Base-by-base conservation (phyloP, 169 alveolate species). In the Plasmodium vinckei region DNA sequence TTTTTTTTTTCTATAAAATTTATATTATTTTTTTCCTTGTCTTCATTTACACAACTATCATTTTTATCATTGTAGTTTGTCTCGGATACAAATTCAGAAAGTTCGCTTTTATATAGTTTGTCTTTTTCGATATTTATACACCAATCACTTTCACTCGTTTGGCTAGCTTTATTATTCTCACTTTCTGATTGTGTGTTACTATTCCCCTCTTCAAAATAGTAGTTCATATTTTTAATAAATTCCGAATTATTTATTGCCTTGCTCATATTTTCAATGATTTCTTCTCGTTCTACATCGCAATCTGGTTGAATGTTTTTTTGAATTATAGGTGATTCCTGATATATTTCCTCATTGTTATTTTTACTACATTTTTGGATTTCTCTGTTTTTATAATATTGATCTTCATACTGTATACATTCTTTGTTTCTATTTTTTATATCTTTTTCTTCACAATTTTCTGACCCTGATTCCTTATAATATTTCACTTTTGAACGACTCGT, bases 221-320 rank as follows among this genome's bases (percentile, higher is more conserved):
- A n/a, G 39, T 72, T 72, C 9, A 72, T 72, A 17, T 46, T 54
- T 25, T 27, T 25, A 54, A 72, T 44, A 42, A 19, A n/a, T 53
- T 72, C 70, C n/a, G 60, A 57, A 60, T 72, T 72, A 53, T 53
- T 33, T 72, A 44, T 72, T 72, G 69, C 64, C 56, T 72, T 72
- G 7, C 54, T 68, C 70, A 72, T 72, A 53, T 72, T 72, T 25
- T 44, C 56, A 21, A 72, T 72, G 9, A 72, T 10, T 10, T 27
- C 33, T 7, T 54, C 69, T 72, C 53, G 54, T 3, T 72, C 54
- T 68, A 72, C 33, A 27, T 59, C n/a, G 1, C 19, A 15, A 33
- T 33, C 5, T 17, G 13, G 9, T 60, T 60, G 5, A 17, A 15
- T 33, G 0, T 60, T 23, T 23, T 51, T 51, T 51, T 51, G 59